Percentiles rank a stretch among this genome's conserved stretches.
phyloP scores from a whole-genome alignment of 2,329 filamentous ascomycete species.

The Aspergillus tanneri region DNA sequence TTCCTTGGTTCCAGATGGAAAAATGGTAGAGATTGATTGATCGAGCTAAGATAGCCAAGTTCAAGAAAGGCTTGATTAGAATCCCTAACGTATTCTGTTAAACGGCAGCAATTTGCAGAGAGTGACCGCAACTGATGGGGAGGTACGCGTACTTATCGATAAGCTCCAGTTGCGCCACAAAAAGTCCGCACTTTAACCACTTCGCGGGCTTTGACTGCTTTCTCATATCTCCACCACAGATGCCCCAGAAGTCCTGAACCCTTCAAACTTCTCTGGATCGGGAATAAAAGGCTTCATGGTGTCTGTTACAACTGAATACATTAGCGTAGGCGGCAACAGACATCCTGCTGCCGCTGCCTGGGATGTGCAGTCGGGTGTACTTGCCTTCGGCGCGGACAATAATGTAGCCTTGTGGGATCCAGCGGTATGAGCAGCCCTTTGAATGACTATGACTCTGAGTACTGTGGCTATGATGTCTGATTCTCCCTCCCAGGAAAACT shows the following conservation, averaged over 20 bases:
- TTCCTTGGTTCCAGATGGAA: slow-evolving; percentile 3
- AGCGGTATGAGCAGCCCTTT: slow-evolving; percentile 55
- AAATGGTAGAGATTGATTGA: neutral
- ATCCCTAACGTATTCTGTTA: no score
- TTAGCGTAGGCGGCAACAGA: slow-evolving; percentile 83
- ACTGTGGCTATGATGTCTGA: slow-evolving; percentile 13
- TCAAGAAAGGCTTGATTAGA: no score
- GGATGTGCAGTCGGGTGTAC: slow-evolving; percentile 64
- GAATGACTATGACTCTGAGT: neutral
- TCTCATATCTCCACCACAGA: neutral
- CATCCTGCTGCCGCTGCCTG: slow-evolving; percentile 90
- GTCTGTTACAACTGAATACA: slow-evolving; percentile 48
- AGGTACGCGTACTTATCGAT: slow-evolving; percentile 39
- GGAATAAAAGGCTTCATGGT: slow-evolving; percentile 33
- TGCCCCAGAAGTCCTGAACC: neutral
- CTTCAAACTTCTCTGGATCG: neutral
- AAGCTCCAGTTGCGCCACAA: slow-evolving; percentile 31
- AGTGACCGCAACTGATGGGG: slow-evolving; percentile 6
- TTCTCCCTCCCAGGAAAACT: slow-evolving; percentile 43
- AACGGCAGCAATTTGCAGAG: no score
- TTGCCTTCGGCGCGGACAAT: slow-evolving; percentile 86
- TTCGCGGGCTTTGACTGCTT: slow-evolving; percentile 3
- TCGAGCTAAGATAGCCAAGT: no score
- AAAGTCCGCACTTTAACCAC: slow-evolving; percentile 17
- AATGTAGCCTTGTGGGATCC: slow-evolving; percentile 89